Evolutionary conservation across 2,329 filamentous ascomycete genomes (phyloP), one percentile per base, ranked within the genome.

Genomic region (Cytospora schulzeri): DNA sequence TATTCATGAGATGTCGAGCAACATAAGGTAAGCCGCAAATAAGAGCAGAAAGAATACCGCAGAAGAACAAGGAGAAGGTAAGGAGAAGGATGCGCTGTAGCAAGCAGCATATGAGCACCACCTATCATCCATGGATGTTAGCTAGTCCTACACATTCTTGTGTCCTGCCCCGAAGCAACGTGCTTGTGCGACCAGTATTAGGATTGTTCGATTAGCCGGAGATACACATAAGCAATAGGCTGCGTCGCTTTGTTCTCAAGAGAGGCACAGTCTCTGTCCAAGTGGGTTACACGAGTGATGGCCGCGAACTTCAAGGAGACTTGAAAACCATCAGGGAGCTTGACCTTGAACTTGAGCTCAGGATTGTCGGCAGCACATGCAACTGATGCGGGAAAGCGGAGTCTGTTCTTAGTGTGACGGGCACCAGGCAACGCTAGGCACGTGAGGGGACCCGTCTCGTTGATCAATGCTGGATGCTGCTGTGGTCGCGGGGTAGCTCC

Each of bases 401-500:
- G 45, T 14, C 45, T 22, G 45, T 48, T 12, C 45, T 22, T 14
- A 22, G 45, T 48, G 11, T 22, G 33, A 35, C 33, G 15, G 35
- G 29, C 29, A 31, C 35, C 17, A 17, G 14, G 35, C 35, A n/a
- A 17, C 17, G 35, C 35, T 38, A 38, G 45, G n/a, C 19, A 48
- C n/a, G 19, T 48, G 41, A 22, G 8, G n/a, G 45, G 7, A 3
- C 9, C 45, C 8, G 19, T 12, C 29, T 33, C 29, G 7, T 28
- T 41, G 58, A 26, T 15, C 26, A 48, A 22, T 31, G 41, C 24
- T 26, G 51, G 28, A 28, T 28, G 33, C 5, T n/a, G 38, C 38
- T 61, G 41, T 51, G 52, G n/a, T 29, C 59, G 60, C 38, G 60
- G 60, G 60, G 60, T 56, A 56, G 38, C 19, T 41, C 29, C 4